Evolutionary conservation across 768 basidiomycete species (phyloP), one percentile per base, ranked within the genome.

Genomic region (Russula sp.): DNA sequence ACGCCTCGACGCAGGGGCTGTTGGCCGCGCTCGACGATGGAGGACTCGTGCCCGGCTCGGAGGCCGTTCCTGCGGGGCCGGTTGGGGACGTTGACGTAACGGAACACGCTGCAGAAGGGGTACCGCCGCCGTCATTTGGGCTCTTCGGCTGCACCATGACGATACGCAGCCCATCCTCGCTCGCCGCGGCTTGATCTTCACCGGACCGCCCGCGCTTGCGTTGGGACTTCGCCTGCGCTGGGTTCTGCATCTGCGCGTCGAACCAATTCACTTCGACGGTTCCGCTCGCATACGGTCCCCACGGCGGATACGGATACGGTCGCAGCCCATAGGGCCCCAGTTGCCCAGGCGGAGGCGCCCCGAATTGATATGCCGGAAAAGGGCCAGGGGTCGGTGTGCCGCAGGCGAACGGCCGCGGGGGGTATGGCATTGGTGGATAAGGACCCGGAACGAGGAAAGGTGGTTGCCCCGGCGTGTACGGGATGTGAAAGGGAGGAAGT

Each of bases 401-500:
- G 34, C 54, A 62, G 4, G 66, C 42, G 20, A 59, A 67, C 20
- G 59, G 66, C 48, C 54, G 64, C 55, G 62, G 53, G 6, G 69
- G 49, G 47, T 72, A 71, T 6, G 70, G 61, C 51, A 71, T 70
- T 49, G 69, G 70, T 0, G 71, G 67, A 53, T 70, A 72, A 6
- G 69, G 70, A 6, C 68, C 59, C 7, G 71, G 35, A 51, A 61
- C 57, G 50, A 54, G 68, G 63, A 64, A 62, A 35, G 68, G 69
- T n/a, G 66, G 68, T 45, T 65, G 66, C 18, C 54, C 59, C 13
- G 61, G 52, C 22, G 67, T 68, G 7, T 69, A 71, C 14, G 74
- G 70, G 63, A 75, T 68, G n/a, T 70, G 57, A 64, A 73, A 76
- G 1, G 77, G 74, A 11, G 77, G 73, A 11, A 73, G 70, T 11